Base-by-base conservation (phyloP, 179 eudicot species). In the Drosera spatulata region DNA sequence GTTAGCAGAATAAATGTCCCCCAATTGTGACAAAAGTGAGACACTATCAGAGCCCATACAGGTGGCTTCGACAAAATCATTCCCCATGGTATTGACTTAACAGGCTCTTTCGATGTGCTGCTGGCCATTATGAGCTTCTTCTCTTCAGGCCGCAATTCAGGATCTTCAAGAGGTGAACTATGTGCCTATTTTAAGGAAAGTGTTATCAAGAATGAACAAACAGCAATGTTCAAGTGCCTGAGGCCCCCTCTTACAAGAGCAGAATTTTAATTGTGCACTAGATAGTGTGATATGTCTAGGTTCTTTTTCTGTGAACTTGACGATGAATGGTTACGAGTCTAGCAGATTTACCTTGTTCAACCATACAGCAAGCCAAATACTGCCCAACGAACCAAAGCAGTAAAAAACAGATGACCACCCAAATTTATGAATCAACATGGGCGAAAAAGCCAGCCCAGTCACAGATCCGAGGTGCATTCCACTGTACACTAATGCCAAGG, bases 381-480 rank as follows among this genome's bases (percentile, higher is more conserved):
- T 82, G 67, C 99, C 99, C 6, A 93, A 75, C 73, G 99, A 93
- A 47, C 99, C 99, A 77, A 89, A 93, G 46, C 95, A 84, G 70
- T 76, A 93, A 67, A 93, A 93, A 49, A 93, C 97, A 12, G 99
- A 93, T 10, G 99, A 86, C 99, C 99, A 93, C 5, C 96, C 99
- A 61, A 48, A 84, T 39, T 73, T 73, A 59, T 93, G 97, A 56
- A 93, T 93, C 53, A 93, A 54, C 22, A 81, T 62, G 5, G 99
- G 99, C 38, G 99, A 93, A 75, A 93, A 84, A 12, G 86, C 99
- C 38, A 93, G 78, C 64, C 99, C 99, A 51, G 85, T 73, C 7
- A 93, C 97, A 66, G 93, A 93, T 61, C 99, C 99, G 59, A 93
- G 93, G 75, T 89, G 89, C 99, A 93, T 93, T 55, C 99, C 99